Conservation (phyloP, 176 grass and related monocot genomes). For the Bothriochloa decipiens region DNA sequence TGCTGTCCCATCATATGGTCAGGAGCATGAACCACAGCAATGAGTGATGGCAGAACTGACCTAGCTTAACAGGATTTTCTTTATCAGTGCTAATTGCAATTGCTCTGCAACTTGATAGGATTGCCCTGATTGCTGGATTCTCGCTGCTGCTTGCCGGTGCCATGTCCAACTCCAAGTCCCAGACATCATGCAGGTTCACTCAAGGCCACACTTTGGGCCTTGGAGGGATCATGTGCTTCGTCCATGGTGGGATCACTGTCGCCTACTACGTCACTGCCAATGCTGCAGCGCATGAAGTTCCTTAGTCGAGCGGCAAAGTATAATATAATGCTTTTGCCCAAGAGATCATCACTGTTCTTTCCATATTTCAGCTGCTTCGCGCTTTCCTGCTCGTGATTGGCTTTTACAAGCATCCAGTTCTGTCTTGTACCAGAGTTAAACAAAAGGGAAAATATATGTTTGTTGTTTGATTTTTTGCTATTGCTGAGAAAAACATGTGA, state of each 20-base stretch:
- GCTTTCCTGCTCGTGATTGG: slow-evolving; percentile 22
- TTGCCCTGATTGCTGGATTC: slow-evolving; percentile 73
- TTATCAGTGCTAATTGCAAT: background rate
- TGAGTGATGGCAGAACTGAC: too few relatives aligned
- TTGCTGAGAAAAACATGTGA: background rate
- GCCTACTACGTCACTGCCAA: slow-evolving; percentile 77
- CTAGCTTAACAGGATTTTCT: background rate
- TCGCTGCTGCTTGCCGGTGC: slow-evolving; percentile 72
- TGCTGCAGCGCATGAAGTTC: slow-evolving; percentile 29
- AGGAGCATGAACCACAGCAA: too few relatives aligned
- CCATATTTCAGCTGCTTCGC: background rate
- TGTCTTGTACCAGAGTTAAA: slow-evolving; percentile 25
- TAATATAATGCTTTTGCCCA: background rate
- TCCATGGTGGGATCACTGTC: slow-evolving; percentile 67
- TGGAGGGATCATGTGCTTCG: slow-evolving; percentile 84
- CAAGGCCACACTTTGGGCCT: slow-evolving; percentile 73
- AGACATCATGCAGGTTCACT: slow-evolving; percentile 59
- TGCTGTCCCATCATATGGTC: background rate
- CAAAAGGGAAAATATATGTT: background rate
- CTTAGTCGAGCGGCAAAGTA: slow-evolving; percentile 21
- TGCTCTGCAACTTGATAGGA: slow-evolving; percentile 42
- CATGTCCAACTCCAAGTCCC: slow-evolving; percentile 68
- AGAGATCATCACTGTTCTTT: slow-evolving; percentile 41
- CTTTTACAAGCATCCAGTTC: slow-evolving; percentile 26
- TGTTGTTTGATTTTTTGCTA: slow-evolving; percentile 18